Evolutionary conservation across 2,329 filamentous ascomycete genomes (phyloP).

Genomic region (Phoma sp.): DNA sequence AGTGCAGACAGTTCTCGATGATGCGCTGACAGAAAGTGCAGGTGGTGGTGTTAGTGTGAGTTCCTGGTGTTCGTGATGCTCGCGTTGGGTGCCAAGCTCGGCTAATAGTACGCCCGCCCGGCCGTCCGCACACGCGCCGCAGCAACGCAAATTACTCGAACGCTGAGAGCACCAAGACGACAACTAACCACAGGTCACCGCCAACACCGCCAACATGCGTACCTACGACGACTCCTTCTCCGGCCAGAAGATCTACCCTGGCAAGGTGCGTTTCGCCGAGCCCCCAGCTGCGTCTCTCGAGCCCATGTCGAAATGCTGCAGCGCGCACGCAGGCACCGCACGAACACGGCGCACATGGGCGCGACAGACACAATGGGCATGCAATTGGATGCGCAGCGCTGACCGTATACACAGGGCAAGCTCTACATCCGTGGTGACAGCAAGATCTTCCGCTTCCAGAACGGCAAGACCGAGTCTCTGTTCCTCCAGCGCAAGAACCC

Average conservation of each 20-base stretch:
- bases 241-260: slow-evolving; percentile 80
- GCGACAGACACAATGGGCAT: slow-evolving; percentile 7
- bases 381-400: slow-evolving; percentile 31
- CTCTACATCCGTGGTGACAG: slow-evolving; percentile 99
- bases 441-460: slow-evolving; percentile 99
- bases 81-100: slow-evolving; percentile 21
- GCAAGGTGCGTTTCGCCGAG: slow-evolving; percentile 67
- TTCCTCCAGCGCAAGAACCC: slow-evolving; percentile 99
- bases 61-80: slow-evolving; percentile 1
- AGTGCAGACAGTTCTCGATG: background rate
- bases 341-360: slow-evolving; percentile 27
- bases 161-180: slow-evolving; percentile 31
- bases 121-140: slow-evolving; percentile 22
- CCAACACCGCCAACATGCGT: slow-evolving; percentile 68
- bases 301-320: slow-evolving; percentile 36
- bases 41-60: background rate
- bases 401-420: slow-evolving; percentile 76
- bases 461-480: slow-evolving; percentile 99
- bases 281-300: slow-evolving; percentile 19
- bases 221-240: slow-evolving; percentile 82
- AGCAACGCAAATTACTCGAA: slow-evolving; percentile 32
- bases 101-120: slow-evolving; percentile 23
- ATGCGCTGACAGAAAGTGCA: background rate
- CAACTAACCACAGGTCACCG: slow-evolving; percentile 51
- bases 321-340: slow-evolving; percentile 15